These are phyloP conservation scores for Geranium incanum DNA, from an alignment of 441 rosid genomes.

Conservation along the genomic window DNA sequence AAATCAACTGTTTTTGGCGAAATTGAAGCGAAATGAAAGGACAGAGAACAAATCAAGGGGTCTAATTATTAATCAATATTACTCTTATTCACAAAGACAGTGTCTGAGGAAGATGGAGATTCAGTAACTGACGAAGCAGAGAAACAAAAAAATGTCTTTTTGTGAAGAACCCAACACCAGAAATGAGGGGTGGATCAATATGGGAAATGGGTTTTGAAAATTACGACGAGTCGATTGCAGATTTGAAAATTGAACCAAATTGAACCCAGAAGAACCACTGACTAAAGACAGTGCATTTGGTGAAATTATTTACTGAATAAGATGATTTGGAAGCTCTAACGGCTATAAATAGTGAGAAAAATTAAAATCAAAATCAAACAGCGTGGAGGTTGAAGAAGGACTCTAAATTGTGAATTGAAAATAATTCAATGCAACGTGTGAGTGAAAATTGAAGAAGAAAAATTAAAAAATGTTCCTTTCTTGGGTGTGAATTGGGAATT, in stretches of 20 bases:
- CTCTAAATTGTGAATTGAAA: no score
- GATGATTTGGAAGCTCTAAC: background rate
- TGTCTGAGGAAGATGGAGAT: no score
- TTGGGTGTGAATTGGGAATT: background rate
- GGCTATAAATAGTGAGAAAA: conserved; percentile 1
- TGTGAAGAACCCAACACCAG: no score
- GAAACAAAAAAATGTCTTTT: no score
- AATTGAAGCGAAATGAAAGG: background rate
- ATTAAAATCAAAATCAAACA: background rate
- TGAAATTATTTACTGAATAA: background rate
- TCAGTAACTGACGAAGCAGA: no score
- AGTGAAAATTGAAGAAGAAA: background rate
- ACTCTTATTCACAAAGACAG: no score
- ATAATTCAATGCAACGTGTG: background rate
- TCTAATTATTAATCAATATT: background rate
- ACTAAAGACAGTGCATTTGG: background rate
- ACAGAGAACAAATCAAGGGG: background rate
- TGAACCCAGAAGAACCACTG: no score
- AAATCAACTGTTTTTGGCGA: background rate
- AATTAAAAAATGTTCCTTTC: no score
- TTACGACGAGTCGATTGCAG: no score
- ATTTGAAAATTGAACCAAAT: no score
- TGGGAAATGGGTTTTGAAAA: no score
- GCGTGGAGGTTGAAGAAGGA: background rate
- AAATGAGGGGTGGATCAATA: no score